Base-by-base conservation (phyloP, 345 rosid genomes). In the Litchi chinensis region DNA sequence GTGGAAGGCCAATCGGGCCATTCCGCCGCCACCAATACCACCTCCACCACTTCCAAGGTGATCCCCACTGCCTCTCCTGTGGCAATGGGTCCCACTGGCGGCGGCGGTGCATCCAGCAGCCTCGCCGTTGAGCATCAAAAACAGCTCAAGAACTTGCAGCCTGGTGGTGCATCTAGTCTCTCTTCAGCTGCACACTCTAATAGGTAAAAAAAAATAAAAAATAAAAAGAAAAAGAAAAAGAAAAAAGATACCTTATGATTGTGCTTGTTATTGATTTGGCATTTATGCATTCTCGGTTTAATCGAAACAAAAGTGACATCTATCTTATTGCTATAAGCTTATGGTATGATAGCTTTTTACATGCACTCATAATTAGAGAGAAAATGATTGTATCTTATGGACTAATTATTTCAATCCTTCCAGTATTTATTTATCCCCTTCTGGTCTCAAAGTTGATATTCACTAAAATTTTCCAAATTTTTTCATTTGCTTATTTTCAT, bases 1-100 rank as follows among this genome's bases (percentile, higher is more conserved):
- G 99, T 95, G 99, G 99, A 95, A 95, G 97, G 96, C 72, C 98
- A 87, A 82, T 79, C 92, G 52, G 93, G 90, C 92, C 97, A 89
- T 90, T 86, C 97, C 81, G 83, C 82, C 75, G 80, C 91, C 56
- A 85, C 91, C 60, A 75, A 85, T 50, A 41, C 82, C 74, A 13
- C 78, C 76, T 60, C 82, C 76, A 65, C 84, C 41, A 26, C 82
- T 26, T 12, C 83, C 57, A 81, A 86, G 70, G 76, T 85, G 70
- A 81, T 74, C 8, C 26, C 84, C 54, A 77, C 69, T 77, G 15
- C 77, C 77, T 71, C 85, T 21, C 59, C 85, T 18, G 32, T 83
- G 11, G 82, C 76, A 68, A 83, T 70, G 78, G 82, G 88, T 59
- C 75, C 80, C 48, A 32, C 59, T 16, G 70, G 77, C 77, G 54